Evolutionary conservation across 208 protist genomes (phyloP).

Genomic region (Acanthamoeba royreba): DNA sequence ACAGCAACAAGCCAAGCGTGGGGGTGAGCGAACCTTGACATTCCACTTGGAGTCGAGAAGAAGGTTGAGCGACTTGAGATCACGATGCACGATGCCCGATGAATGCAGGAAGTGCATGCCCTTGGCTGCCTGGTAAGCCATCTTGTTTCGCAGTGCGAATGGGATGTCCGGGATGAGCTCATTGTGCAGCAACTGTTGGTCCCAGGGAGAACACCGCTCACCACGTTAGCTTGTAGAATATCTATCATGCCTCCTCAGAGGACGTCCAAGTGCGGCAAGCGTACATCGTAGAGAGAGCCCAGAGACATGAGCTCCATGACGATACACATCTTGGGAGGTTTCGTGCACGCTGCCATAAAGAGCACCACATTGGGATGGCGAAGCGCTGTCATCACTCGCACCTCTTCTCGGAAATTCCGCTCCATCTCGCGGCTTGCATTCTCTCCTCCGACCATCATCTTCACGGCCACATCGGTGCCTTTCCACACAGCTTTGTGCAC

Average conservation of each 20-base stretch:
- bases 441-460: neutral
- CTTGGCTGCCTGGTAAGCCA: slow-evolving; percentile 34
- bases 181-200: slow-evolving; percentile 21
- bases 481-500: neutral
- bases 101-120: slow-evolving; percentile 40
- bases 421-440: slow-evolving; percentile 50
- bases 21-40: neutral
- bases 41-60: slow-evolving; percentile 37
- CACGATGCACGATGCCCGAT: slow-evolving; percentile 9
- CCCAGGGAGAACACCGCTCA: too few species aligned
- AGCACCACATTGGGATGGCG: slow-evolving; percentile 65
- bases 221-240: too few species aligned
- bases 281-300: too few species aligned
- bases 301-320: too few species aligned
- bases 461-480: neutral
- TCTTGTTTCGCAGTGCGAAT: neutral
- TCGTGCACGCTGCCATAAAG: slow-evolving; percentile 43
- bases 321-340: neutral
- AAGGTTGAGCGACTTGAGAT: slow-evolving; percentile 31
- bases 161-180: slow-evolving; percentile 28
- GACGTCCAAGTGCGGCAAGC: too few species aligned
- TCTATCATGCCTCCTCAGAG: too few species aligned
- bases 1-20: neutral
- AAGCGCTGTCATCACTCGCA: slow-evolving; percentile 57
- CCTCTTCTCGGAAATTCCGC: slow-evolving; percentile 64